Base-by-base conservation (phyloP, 2,329 filamentous ascomycete species). In the Colletotrichum sp. region DNA sequence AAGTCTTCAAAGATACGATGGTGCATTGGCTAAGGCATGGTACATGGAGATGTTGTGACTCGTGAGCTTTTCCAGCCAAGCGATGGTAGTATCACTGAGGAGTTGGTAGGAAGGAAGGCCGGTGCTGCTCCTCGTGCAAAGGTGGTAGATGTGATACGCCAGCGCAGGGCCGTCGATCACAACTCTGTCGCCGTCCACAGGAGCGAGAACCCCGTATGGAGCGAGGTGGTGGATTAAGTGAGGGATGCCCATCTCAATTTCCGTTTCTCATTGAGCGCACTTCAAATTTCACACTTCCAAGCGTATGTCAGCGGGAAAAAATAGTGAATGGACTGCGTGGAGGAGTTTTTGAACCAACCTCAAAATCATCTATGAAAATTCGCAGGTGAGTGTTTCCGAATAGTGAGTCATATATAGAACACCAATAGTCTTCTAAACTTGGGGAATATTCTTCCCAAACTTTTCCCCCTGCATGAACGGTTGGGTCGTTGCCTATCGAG, bases 81-180 rank as follows among this genome's bases (percentile, higher is more conserved):
- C 82, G 67, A 93, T 83, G 5, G 92, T 89, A 21, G 89, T 88
- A 8, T 86, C 82, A 16, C 91, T 93, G 59, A 97, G 88, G 57
- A 93, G 87, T 13, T 86, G 80, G 83, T 96, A 95, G 0, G 91
- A 89, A 7, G 93, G 92, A 34, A 90, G 87, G 15, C 90, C 87
- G 52, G 91, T 85, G 65, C 88, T 87, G 80, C 88, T 89, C 52
- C 83, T 84, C 24, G 83, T 85, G 72, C 92, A 89, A 21, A 91
- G 84, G 67, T 92, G 87, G 76, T 94, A 92, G 55, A 96, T 87
- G 82, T 95, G 90, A 82, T 96, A 94, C 2, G 95, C 94, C 30
- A 98, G 86, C 3, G 92, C 93, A 6, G 96, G 95, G 0, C 95
- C 96, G 82, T 98, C 96, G 72, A 98, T 91, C 60, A 91, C 88